Base-by-base conservation (phyloP, 768 basidiomycete species). In the Pseudohyphozyma bogoriensis region DNA sequence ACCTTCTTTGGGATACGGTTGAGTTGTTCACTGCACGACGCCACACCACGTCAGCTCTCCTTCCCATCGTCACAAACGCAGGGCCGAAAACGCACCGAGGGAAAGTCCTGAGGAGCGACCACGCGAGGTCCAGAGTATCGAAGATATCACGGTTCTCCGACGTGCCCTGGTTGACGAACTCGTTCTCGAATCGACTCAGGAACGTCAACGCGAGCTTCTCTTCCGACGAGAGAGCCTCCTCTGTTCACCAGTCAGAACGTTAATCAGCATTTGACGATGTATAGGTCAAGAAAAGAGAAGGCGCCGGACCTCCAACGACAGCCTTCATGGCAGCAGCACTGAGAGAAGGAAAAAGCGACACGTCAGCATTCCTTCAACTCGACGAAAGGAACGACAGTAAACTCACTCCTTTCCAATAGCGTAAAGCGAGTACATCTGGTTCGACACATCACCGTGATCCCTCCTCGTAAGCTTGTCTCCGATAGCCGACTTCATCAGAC, bases 401-500 rank as follows among this genome's bases (percentile, higher is more conserved):
- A n/a, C n/a, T n/a, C n/a, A n/a, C n/a, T 96, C 93, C 72, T 89
- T 84, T 52, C 91, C 93, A 71, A 95, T 93, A 68, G 93, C 93
- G 75, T 97, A 96, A 77, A 95, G 92, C 73, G 91, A 91, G 74
- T 93, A 95, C 36, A 40, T 45, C 54, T 96, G 93, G 79, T 99
- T 99, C 18, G 95, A 97, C 37, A 99, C 95, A 76, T 99, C 95
- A 71, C 91, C 88, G 74, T 97, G 95, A 76, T 99, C 95, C 77
- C 93, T 93, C 74, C 95, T 81, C 60, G 95, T 97, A 72, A 97
- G 79, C 76, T 88, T 83, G 77, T 96, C 93, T 67, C 95, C 95
- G 75, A 97, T 96, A 66, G 95, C 95, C 69, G 87, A 89, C 84
- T 99, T 99, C 95, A 99, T 99, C 74, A 99, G 78, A 76, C 95